These are phyloP conservation scores for Gynostemma pentaphyllum DNA, from an alignment of 306 rosid genomes.

Conservation along the genomic window DNA sequence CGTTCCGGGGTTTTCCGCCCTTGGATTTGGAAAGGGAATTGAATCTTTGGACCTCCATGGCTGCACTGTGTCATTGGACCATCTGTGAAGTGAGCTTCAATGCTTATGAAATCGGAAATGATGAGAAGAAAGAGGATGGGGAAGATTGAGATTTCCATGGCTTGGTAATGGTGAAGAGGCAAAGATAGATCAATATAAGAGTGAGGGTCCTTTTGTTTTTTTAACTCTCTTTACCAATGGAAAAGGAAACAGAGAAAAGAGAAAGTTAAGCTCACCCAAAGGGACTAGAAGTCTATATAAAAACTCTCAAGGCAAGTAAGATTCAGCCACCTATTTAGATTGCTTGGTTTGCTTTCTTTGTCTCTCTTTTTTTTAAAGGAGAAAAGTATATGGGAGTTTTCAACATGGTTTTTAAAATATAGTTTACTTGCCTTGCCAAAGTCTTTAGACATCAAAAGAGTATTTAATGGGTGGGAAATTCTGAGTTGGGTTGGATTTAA, in stretches of 20 bases:
- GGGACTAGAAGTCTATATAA: background rate
- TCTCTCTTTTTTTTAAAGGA: background rate
- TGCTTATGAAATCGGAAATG: conserved; percentile 21
- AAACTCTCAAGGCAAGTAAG: conserved; percentile 1
- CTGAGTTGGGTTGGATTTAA: too few relatives aligned
- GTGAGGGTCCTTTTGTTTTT: too few relatives aligned
- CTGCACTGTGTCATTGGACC: conserved; percentile 20
- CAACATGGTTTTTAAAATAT: too few relatives aligned
- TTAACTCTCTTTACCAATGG: too few relatives aligned
- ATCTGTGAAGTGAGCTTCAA: conserved; percentile 11
- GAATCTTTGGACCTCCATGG: conserved; percentile 24
- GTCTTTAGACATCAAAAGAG: background rate
- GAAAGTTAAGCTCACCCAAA: background rate
- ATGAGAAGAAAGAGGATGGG: conserved; percentile 31
- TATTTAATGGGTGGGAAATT: background rate
- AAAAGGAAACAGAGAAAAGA: background rate
- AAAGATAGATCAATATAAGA: background rate
- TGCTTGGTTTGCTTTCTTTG: background rate
- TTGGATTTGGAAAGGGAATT: conserved; percentile 39
- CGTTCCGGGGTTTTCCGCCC: too few relatives aligned
- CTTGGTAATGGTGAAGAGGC: background rate
- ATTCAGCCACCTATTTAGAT: background rate
- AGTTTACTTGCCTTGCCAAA: background rate
- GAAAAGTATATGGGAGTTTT: background rate
- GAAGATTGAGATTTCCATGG: background rate